Evolutionary conservation across 345 rosid species (phyloP), one percentile per base, ranked within the genome.

Genomic region (Aquilaria yunnanensis): DNA sequence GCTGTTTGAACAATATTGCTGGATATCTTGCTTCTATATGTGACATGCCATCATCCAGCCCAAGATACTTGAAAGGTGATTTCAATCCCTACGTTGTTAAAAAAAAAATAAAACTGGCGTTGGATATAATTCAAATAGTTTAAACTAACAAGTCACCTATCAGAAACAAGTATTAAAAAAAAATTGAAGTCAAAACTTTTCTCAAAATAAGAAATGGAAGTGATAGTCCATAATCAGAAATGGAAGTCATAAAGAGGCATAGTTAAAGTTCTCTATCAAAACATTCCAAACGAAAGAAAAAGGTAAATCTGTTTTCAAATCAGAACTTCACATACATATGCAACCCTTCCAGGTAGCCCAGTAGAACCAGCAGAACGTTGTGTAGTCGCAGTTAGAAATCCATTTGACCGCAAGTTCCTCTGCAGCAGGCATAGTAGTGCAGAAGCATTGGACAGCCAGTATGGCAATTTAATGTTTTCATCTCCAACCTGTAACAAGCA

Each of bases 11-110:
- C 54, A 93, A 74, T 60, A 90, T 80, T 11, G 96, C 97, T 32
- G 99, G 99, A 74, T 84, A 93, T 85, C 95, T 90, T 67, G 99
- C 97, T 75, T 93, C 99, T 69, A 88, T 74, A 65, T 83, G 94
- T n/a, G 91, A 74, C 62, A 71, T 54, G 57, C 90, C 85, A 84
- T 85, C 90, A 4, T 88, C 98, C 70, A 73, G 72, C 64, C 89
- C 96, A 66, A 71, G 77, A 70, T 70, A 70, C 79, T 81, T 90
- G 70, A 90, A 83, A 43, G 97, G 94, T 57, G 97, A 88, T 73
- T 85, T 93, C 62, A 86, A 54, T 70, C 87, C 88, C 98, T 93
- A 83, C 32, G 5, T 68, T 70, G 54, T 51, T 55, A 53, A 32
- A 3, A 34, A 46, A 64, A 60, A 37, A 59, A 52, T 59, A 56